phyloP scores from a whole-genome alignment of 306 rosid genomes.

The Casuarina glauca region DNA sequence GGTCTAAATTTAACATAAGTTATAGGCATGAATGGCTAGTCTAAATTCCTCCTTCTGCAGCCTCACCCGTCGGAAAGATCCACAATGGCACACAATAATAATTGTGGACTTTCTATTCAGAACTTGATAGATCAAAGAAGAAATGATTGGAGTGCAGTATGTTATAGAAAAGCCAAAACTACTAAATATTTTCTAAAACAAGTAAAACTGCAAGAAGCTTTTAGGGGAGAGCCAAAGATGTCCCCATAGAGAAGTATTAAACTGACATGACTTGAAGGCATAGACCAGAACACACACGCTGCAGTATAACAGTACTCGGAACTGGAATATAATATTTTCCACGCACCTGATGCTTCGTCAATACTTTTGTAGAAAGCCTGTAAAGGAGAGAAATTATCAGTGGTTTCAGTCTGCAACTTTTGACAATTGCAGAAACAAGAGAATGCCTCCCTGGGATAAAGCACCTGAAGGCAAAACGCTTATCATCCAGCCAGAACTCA shows the following conservation, averaged over 20 bases:
- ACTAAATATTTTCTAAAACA: neutral
- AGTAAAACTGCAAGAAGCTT: neutral
- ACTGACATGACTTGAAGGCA: neutral
- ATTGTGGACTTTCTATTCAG: neutral
- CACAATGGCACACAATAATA: neutral
- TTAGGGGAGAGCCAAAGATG: neutral
- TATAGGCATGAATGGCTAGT: neutral
- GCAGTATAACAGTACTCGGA: neutral
- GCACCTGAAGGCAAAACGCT: neutral
- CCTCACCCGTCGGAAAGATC: neutral
- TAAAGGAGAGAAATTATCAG: neutral
- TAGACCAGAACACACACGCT: neutral
- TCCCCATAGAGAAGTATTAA: neutral
- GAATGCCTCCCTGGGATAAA: neutral
- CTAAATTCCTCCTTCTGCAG: neutral
- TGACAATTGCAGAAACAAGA: neutral
- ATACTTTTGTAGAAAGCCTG: neutral
- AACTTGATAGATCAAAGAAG: neutral
- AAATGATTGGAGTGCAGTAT: neutral
- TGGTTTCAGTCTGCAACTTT: neutral
- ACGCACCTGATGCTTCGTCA: neutral
- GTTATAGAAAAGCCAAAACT: neutral
- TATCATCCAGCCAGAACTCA: neutral
- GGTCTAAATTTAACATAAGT: neutral
- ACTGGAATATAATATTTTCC: neutral